These are phyloP conservation scores for Fusarium clavum DNA, from an alignment of 2,329 filamentous ascomycete species.

Conservation along the genomic window DNA sequence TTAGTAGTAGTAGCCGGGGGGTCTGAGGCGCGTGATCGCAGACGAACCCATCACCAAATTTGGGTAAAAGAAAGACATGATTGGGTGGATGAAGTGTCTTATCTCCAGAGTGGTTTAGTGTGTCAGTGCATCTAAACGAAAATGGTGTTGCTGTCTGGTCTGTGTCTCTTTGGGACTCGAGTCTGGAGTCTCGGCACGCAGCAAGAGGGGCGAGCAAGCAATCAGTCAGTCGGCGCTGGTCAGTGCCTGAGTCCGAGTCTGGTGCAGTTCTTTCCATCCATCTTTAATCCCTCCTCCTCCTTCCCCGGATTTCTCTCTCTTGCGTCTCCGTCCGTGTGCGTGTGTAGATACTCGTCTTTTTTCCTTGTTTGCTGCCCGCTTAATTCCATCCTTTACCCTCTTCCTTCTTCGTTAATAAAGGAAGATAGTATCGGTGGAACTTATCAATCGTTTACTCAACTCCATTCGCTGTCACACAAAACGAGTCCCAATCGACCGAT, in stretches of 20 bases:
- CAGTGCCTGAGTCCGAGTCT: neutral
- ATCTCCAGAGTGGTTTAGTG: constrained; percentile 31
- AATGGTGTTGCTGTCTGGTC: constrained; percentile 21
- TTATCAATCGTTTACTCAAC: constrained; percentile 25
- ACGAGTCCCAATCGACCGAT: constrained; percentile 30
- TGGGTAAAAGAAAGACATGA: neutral
- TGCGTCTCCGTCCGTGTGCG: constrained; percentile 6
- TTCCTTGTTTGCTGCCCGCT: constrained; percentile 12
- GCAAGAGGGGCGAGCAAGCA: neutral
- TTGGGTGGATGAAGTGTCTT: constrained; percentile 5
- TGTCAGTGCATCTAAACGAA: constrained; percentile 29
- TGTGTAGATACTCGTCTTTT: constrained; percentile 25
- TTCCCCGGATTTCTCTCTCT: constrained; percentile 23
- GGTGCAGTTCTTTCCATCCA: constrained; percentile 13
- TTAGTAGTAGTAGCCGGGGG: neutral
- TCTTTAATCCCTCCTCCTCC: constrained; percentile 35
- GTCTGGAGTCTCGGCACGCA: constrained; percentile 28
- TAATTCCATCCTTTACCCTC: constrained; percentile 9
- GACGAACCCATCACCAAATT: constrained; percentile 22
- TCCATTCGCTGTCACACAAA: constrained; percentile 35
- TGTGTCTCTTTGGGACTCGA: constrained; percentile 7
- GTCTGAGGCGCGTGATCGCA: constrained; percentile 22
- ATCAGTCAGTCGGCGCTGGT: neutral
- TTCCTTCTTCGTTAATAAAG: neutral
- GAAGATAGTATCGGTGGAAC: constrained; percentile 24